Conservation (phyloP, 1,139 yeast species). For the Debaryomyces udenii region DNA sequence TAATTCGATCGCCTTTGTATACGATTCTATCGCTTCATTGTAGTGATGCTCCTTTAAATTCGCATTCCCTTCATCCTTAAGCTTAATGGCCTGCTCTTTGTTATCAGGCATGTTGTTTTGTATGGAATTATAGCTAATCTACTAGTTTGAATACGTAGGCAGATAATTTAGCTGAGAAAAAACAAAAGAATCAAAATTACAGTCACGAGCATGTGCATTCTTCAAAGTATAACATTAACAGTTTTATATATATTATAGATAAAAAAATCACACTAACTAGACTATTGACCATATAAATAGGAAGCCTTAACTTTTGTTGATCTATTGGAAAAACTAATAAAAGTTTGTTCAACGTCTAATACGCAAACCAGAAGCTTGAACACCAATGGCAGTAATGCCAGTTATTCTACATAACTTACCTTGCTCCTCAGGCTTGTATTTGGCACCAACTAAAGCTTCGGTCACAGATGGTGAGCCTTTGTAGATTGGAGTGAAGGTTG, state of each 20-base stretch:
- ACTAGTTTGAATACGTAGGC: too few relatives aligned
- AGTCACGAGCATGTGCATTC: neutral
- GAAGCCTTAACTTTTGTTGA: neutral
- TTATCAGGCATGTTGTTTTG: slow-evolving; percentile 10
- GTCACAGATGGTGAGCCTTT: slow-evolving; percentile 66
- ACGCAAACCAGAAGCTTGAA: slow-evolving; percentile 94
- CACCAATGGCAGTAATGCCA: slow-evolving; percentile 77
- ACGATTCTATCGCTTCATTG: slow-evolving; percentile 67
- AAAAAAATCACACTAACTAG: slow-evolving; percentile 4
- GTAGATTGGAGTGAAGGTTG: slow-evolving; percentile 87
- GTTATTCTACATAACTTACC: slow-evolving; percentile 82
- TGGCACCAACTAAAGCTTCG: slow-evolving; percentile 93
- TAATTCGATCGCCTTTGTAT: slow-evolving; percentile 76
- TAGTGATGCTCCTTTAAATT: slow-evolving; percentile 64
- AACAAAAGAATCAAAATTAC: neutral
- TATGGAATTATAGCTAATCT: neutral
- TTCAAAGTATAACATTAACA: neutral
- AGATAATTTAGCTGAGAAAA: neutral
- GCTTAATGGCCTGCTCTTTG: slow-evolving; percentile 47
- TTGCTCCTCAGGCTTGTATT: slow-evolving; percentile 73
- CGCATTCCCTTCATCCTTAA: slow-evolving; percentile 76
- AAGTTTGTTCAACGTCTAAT: slow-evolving; percentile 35
- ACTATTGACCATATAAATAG: neutral
- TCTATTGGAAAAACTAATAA: neutral
- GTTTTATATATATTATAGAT: neutral